Base-by-base conservation (phyloP, 1,139 yeast species). In the Scheffersomyces titani region DNA sequence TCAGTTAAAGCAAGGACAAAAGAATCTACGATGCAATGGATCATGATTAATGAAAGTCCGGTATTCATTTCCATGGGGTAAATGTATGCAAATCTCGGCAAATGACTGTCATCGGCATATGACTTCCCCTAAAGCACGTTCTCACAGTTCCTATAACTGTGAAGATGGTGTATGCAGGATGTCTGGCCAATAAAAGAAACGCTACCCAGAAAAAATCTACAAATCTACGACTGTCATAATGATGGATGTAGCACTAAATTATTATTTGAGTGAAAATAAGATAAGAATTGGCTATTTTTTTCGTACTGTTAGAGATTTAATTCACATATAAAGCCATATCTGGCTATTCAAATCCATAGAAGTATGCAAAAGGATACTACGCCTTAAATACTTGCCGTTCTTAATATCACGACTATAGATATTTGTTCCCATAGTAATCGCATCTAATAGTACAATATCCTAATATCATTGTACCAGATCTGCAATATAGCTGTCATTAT, bases 391-490 rank as follows among this genome's bases (percentile, higher is more conserved):
- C 16, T 24, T 5, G 24, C 24, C 16, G 13, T 30, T 30, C 40
- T 6, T 30, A 16, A 24, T 24, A 24, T 24, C 36, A 7, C 36
- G 9, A 16, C 40, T 30, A 11, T 11, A 6, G 13, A 5, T 30
- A 30, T 30, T 9, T 11, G 40, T 30, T 30, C 40, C 40, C 40
- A 7, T 30, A 30, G 2, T 5, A 30, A 3, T 9, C 40, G 40
- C 40, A 30, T 1, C 16, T 30, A 11, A 30, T 1, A 30, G 11
- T 30, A 11, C 40, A 30, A 9, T 30, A 30, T 30, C 40, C 40
- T 44, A 59, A 55, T 44, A 60, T 60, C 53, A 5, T 13, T 11
- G 40, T 4, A 30, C 40, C 40, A 30, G 40, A 30, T 30, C 40
- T 2, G 13, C 16, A 9, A 11, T 30, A 30, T 30, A 13, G 6